Conservation (phyloP, 306 rosid genomes). For the Cucurbita ficifolia region DNA sequence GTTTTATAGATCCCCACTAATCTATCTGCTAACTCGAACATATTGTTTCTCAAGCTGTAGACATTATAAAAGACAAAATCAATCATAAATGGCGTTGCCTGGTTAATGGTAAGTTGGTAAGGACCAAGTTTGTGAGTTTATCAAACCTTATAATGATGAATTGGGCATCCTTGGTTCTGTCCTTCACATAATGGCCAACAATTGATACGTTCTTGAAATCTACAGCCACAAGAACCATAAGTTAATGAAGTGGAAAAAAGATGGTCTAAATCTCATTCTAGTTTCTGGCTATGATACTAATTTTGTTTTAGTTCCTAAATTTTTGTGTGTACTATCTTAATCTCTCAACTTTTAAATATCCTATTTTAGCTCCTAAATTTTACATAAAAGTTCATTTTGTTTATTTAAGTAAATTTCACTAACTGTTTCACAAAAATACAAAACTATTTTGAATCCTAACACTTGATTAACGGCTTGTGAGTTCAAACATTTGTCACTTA, state of each 20-base stretch:
- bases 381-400: no score
- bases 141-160: conserved; percentile 75
- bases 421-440: no score
- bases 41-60: conserved; percentile 80
- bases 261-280: no score
- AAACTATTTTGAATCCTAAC: no score
- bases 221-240: conserved; percentile 15
- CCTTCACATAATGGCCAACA: conserved; percentile 90
- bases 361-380: no score
- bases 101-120: not conserved
- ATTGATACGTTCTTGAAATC: conserved; percentile 94
- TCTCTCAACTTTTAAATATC: no score
- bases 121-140: not conserved
- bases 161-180: conserved; percentile 83
- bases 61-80: not conserved
- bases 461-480: not conserved
- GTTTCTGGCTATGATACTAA: no score
- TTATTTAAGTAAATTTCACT: no score
- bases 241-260: not conserved
- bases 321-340: no score
- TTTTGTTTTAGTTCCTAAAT: no score
- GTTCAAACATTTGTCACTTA: not conserved
- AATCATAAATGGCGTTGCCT: not conserved
- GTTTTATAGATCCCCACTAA: conserved; percentile 90
- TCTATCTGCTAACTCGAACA: conserved; percentile 95